phyloP scores from a whole-genome alignment of 768 basidiomycete genomes.

The Boletales sp. region DNA sequence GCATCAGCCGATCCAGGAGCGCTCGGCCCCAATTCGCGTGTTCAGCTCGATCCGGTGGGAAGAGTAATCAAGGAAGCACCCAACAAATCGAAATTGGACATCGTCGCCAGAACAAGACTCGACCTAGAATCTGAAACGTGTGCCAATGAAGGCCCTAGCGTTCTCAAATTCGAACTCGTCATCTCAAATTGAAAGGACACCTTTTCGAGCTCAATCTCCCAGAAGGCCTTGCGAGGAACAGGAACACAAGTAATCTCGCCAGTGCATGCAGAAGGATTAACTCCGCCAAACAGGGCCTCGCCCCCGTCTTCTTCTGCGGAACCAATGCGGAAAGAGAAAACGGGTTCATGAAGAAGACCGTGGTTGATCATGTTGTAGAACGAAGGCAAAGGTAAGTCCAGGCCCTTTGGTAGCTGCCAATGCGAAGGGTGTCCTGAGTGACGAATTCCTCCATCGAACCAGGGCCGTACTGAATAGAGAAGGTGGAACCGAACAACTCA shows the following conservation, averaged over 20 bases:
- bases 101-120: not conserved
- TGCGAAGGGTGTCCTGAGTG: constrained; percentile 72
- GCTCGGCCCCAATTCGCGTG: constrained; percentile 88
- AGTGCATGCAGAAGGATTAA: constrained; percentile 71
- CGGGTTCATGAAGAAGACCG: constrained; percentile 73
- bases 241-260: constrained; percentile 87
- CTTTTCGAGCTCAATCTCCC: constrained; percentile 94
- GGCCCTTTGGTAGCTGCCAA: constrained; percentile 97
- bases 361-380: constrained; percentile 92
- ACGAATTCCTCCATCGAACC: constrained; percentile 97
- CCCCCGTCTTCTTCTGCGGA: constrained; percentile 84
- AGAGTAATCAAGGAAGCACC: constrained; percentile 93
- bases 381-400: constrained; percentile 95
- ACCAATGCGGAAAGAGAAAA: constrained; percentile 94
- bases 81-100: constrained; percentile 20
- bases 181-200: constrained; percentile 66
- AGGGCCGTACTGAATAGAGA: constrained; percentile 91
- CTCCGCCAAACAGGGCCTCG: constrained; percentile 88
- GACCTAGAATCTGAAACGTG: constrained; percentile 45
- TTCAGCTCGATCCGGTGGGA: constrained; percentile 95
- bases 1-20: constrained; percentile 95
- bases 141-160: constrained; percentile 92
- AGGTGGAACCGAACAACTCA: constrained; percentile 33
- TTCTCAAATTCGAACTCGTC: constrained; percentile 88
- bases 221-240: constrained; percentile 92